Percentiles rank a stretch among this genome's conserved stretches.
Conservation (phyloP, 495 filamentous ascomycete genomes). For the Tuber calosporum region DNA sequence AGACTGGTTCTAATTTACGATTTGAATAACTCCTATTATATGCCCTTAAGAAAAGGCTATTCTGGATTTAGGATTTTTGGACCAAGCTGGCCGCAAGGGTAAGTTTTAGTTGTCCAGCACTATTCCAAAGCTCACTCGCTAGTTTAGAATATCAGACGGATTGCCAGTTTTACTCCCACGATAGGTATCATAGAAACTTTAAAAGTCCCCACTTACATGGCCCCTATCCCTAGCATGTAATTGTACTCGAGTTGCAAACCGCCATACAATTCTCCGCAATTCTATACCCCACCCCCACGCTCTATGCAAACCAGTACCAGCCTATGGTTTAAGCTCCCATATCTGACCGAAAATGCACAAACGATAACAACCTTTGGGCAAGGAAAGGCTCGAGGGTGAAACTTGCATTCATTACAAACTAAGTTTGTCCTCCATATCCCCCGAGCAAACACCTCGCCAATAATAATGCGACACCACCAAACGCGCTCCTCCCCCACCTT, state of each 20-base stretch:
- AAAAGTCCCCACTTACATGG: not conserved
- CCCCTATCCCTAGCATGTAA: not conserved
- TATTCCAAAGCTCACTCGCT: not conserved
- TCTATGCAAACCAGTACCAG: not conserved
- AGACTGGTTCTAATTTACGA: no score
- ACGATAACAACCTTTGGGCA: not conserved
- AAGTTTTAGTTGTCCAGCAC: no score
- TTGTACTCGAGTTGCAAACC: not conserved
- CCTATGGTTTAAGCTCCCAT: not conserved
- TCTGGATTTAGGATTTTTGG: no score
- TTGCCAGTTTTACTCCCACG: not conserved
- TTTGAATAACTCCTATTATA: no score
- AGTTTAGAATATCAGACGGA: not conserved
- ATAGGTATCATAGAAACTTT: not conserved
- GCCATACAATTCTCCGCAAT: not conserved
- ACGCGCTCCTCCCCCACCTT: not conserved
- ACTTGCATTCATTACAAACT: not conserved
- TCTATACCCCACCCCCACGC: not conserved
- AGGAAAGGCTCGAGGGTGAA: not conserved
- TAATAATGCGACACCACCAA: slow-evolving; percentile 6
- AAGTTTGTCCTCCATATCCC: not conserved
- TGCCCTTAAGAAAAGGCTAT: no score
- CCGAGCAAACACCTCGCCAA: not conserved
- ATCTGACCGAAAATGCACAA: not conserved
- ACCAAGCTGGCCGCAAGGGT: no score